phyloP scores from a whole-genome alignment of 192 early-diverging fungal genomes.

The Glomus cerebriforme region DNA sequence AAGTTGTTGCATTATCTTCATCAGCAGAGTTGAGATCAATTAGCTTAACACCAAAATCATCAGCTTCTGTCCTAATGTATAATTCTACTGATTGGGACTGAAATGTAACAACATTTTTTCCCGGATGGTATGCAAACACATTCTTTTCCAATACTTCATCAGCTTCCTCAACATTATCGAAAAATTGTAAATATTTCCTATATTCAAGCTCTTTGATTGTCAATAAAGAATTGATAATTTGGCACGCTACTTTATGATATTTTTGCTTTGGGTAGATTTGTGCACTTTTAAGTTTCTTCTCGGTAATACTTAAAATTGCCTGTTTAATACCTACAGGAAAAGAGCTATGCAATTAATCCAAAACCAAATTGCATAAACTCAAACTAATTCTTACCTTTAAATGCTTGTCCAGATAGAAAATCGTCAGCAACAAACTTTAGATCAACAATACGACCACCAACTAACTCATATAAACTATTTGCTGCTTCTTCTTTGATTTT shows the following conservation, averaged over 20 bases:
- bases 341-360: not conserved
- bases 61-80: not conserved
- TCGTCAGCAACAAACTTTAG: conserved; percentile 9
- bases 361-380: not conserved
- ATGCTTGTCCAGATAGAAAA: not conserved
- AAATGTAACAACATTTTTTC: conserved; percentile 25
- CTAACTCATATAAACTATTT: conserved; percentile 18
- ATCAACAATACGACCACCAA: conserved; percentile 13
- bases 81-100: conserved; percentile 28
- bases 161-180: conserved; percentile 11
- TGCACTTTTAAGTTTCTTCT: not conserved
- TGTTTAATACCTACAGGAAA: conserved; percentile 15
- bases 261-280: not conserved
- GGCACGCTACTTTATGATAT: conserved; percentile 22
- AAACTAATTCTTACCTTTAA: conserved; percentile 14
- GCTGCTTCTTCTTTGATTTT: conserved; percentile 6
- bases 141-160: conserved; percentile 23
- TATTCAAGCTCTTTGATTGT: not conserved
- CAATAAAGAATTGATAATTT: conserved; percentile 12
- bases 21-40: too few species aligned
- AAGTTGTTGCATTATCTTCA: too few species aligned
- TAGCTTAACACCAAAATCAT: not conserved
- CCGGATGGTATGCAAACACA: conserved; percentile 22
- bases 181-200: conserved; percentile 3
- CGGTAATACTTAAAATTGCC: not conserved